Base-by-base conservation (phyloP, 306 rosid genomes). In the Fagus crenata region DNA sequence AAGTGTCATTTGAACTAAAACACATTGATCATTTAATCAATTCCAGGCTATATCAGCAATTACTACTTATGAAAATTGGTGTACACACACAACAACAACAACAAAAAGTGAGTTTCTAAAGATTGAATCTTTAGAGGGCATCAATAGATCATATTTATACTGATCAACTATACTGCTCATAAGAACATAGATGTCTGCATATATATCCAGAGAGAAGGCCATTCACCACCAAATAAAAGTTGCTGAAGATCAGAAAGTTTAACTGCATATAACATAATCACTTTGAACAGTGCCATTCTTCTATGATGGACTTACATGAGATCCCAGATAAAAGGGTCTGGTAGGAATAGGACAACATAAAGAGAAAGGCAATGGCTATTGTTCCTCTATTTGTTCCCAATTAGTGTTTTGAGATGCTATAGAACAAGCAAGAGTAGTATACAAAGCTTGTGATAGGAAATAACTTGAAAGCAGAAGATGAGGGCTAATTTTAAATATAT, bases 351-450 rank as follows among this genome's bases (percentile, higher is more conserved):
- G 51, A 43, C 51, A 43, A 43, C 14, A 8, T 7, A 43, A 1
- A 43, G 12, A 43, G 49, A 43, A 43, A 43, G 51, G 14, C 51
- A 43, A 8, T 43, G 51, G 51, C 9, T 43, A 43, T 43, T 43
- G 7, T 43, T 39, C 71, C 71, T 37, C 49, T n/a, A 36, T 22
- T 65, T 65, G 6, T 63, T 5, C 71, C 71, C 32, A 28, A 12
- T 17, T 40, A 14, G 28, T 36, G 15, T 39, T 17, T 39, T 73
- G 74, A 65, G 80, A 81, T 33, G 72, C 41, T 49, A 65, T 51
- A 51, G 41, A 80, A 36, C 60, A 64, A 35, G 32, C 67, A 69
- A 74, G 49, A 78, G 46, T 51, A 81, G 32, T 8, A 39, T 17
- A n/a, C 15, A 2, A 32, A 39, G 17, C 51, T 15, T 15, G 70